Base-by-base conservation (phyloP, 192 early-diverging fungal species). In the Backusella westeae region DNA sequence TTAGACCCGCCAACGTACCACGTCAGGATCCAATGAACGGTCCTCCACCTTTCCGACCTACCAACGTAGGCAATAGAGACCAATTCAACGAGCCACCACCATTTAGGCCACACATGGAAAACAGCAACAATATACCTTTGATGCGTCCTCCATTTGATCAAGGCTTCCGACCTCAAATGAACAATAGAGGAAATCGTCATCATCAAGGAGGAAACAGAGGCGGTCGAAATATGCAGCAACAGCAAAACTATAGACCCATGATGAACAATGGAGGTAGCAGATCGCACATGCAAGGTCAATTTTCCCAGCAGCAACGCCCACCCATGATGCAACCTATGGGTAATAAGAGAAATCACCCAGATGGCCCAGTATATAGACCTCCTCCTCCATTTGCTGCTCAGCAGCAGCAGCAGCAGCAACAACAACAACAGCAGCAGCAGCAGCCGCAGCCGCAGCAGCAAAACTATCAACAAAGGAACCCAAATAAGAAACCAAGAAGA, bases 41-140 rank as follows among this genome's bases (percentile, higher is more conserved):
- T 29, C 77, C 76, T 6, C 76, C 74, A 15, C 80, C 73, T 21
- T 80, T 80, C 52, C 15, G 78, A 42, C 78, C 78, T 1, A 34
- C 34, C 5, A 44, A 34, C 5, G 46, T 38, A 44, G 1, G 5
- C 10, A 74, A 69, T 34, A 39, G 34, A 35, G 42, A 53, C 34
- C 71, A 49, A 34, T 53, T 72, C 34, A 65, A n/a, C 63, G 72
- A 41, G 44, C 53, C 36, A 41, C 72, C 38, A 26, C 56, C 56
- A 7, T 65, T 74, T 23, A 26, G 53, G 41, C 36, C 29, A 42
- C 70, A 35, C 2, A 21, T 72, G 12, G 41, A 46, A 8, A 46
- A 46, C 23, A 63, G 12, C 15, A 59, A 59, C 19, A 39, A 21
- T 19, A 32, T 65, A 14, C 39, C 52, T 1, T 39, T 74, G 49